Percentiles rank a stretch among this genome's conserved stretches.
Conservation (phyloP, 805 yeast genomes). For the Candida ipomoeae region DNA sequence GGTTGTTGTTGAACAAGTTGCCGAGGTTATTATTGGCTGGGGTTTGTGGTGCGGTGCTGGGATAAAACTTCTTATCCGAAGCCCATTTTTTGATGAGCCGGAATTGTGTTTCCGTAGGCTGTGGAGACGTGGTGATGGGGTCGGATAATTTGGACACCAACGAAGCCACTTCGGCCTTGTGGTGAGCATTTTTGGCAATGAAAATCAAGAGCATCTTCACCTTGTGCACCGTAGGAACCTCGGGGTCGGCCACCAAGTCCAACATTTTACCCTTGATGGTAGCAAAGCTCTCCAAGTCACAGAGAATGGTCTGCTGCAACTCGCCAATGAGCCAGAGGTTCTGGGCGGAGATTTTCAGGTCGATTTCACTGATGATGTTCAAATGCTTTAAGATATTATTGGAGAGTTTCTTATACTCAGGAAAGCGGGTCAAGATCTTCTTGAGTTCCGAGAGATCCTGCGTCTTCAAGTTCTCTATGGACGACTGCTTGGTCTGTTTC, state of each 20-base stretch:
- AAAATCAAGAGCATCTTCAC: slow-evolving; percentile 71
- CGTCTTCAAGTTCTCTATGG: slow-evolving; percentile 52
- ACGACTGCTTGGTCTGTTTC: slow-evolving; percentile 65
- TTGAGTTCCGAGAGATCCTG: slow-evolving; percentile 83
- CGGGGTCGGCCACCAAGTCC: slow-evolving; percentile 42
- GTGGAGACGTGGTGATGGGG: slow-evolving; percentile 25
- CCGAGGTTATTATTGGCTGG: slow-evolving; percentile 21
- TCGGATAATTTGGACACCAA: slow-evolving; percentile 28
- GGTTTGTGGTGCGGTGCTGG: background rate
- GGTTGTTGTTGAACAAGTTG: slow-evolving; percentile 30
- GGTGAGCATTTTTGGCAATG: slow-evolving; percentile 62
- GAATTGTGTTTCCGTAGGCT: slow-evolving; percentile 32
- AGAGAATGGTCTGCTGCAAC: slow-evolving; percentile 79
- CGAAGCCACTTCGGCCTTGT: slow-evolving; percentile 20
- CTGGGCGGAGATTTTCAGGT: slow-evolving; percentile 58
- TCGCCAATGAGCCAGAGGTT: slow-evolving; percentile 85
- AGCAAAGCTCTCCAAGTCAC: slow-evolving; percentile 39
- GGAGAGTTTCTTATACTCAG: slow-evolving; percentile 86
- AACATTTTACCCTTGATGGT: slow-evolving; percentile 50
- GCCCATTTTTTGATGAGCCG: slow-evolving; percentile 25
- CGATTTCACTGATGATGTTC: slow-evolving; percentile 82
- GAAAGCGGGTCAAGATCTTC: slow-evolving; percentile 84
- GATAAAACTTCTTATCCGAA: background rate
- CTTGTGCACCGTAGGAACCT: slow-evolving; percentile 53
- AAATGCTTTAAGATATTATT: slow-evolving; percentile 90